Base-by-base conservation (phyloP, 1,139 yeast species). In the Suhomyces yuchorum region DNA sequence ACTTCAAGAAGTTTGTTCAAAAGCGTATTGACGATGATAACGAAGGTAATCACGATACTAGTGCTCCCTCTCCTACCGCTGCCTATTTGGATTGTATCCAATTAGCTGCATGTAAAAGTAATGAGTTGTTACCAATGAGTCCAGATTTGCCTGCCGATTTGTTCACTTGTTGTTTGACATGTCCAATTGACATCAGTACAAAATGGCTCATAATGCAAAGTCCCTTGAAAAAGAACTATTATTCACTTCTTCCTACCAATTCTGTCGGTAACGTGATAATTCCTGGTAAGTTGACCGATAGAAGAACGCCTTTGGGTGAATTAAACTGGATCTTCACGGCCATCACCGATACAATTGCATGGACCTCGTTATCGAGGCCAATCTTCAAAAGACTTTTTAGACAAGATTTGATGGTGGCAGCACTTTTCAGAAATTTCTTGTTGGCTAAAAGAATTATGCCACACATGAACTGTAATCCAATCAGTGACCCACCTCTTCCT, bases 261-360 rank as follows among this genome's bases (percentile, higher is more conserved):
- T 73, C 80, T 32, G 75, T 75, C 34, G 87, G 86, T 1, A 83
- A 81, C 57, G 85, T 87, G 26, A 75, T 80, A 17, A 86, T 91
- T 19, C 98, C 98, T 0, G 99, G 99, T 0, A 86, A 88, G 55
- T 71, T 91, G 43, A 87, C 97, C 2, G 98, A 93, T 63, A 78
- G 99, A 59, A 76, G 97, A 55, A 95, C 99, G 0, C 98, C 99
- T 0, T 70, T 93, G 38, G 99, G 99, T 22, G 99, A 95, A 64
- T 76, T 93, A 50, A 91, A 91, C 63, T 95, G 99, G 98, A 93
- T 93, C 33, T 93, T 93, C 67, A 95, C 98, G 1, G 98, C 99
- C 3, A 91, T 93, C 37, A 93, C 99, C 2, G 99, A 93, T 66
- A 93, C 98, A 0, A 93, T 93, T 52, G 99, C 99, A 4, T 95